Percentiles rank a stretch among this genome's conserved stretches.
phyloP scores from a whole-genome alignment of 1,284 basidiomycete genomes.

The Ganoderma lingzhi region DNA sequence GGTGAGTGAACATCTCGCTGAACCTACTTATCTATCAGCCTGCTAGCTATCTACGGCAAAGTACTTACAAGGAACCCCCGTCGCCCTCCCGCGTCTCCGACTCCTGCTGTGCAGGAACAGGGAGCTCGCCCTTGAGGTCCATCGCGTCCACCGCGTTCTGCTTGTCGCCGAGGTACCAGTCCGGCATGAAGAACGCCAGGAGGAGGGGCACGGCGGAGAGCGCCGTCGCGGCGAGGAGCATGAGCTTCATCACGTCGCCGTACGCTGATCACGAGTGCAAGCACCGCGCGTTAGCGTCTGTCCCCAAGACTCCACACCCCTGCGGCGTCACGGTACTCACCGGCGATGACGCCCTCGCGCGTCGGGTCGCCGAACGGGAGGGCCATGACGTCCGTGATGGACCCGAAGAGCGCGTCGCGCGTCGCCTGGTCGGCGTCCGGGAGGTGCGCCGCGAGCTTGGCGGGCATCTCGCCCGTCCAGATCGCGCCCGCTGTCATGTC shows the following conservation, averaged over 20 bases:
- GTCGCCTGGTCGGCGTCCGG: constrained; percentile 50
- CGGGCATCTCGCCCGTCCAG: constrained; percentile 69
- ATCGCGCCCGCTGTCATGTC: constrained; percentile 57
- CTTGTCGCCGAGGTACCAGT: constrained; percentile 41
- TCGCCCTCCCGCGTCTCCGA: no score
- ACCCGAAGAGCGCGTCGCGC: constrained; percentile 54
- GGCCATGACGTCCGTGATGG: constrained; percentile 54
- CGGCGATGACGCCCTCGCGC: constrained; percentile 63
- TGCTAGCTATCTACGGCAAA: no score
- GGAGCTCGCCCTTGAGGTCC: constrained; percentile 5
- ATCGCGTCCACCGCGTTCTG: constrained; percentile 38
- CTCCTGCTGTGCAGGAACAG: no score
- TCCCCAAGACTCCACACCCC: no score
- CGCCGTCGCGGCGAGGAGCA: constrained; percentile 53
- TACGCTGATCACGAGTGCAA: constrained; percentile 47
- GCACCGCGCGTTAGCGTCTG: no score
- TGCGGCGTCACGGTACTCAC: no score
- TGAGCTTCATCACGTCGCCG: constrained; percentile 61
- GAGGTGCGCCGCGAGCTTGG: constrained; percentile 60
- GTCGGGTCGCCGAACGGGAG: constrained; percentile 60
- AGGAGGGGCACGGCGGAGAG: constrained; percentile 39
- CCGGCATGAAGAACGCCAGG: constrained; percentile 39
- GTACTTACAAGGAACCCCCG: no score
- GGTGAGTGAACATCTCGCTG: no score
- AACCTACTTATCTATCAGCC: no score